Percentiles rank a stretch among this genome's conserved stretches.
Evolutionary conservation across 331 rosid genomes (phyloP).

Genomic region (Spiraea crenata): DNA sequence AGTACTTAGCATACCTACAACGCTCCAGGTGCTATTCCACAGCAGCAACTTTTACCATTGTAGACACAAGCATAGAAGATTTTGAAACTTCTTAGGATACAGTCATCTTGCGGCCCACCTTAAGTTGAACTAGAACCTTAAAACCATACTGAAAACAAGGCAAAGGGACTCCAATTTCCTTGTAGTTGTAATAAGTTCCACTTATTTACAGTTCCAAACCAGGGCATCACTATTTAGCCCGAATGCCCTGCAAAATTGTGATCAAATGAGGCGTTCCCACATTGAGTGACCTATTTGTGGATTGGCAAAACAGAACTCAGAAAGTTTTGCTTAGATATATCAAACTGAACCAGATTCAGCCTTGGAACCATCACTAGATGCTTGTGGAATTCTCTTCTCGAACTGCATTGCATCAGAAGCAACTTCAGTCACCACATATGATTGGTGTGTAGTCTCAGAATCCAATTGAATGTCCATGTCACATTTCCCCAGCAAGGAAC

Average conservation of each 20-base stretch:
- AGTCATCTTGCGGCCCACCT: slow-evolving; percentile 14
- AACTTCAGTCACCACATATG: slow-evolving; percentile 28
- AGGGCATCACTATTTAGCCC: slow-evolving; percentile 27
- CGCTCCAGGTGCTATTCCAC: background rate
- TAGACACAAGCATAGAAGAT: slow-evolving; percentile 30
- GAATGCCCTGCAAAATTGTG: slow-evolving; percentile 44
- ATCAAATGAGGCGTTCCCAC: slow-evolving; percentile 29
- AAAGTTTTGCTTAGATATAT: background rate
- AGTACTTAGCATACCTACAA: background rate
- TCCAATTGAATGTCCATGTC: slow-evolving; percentile 36
- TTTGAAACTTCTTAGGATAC: slow-evolving; percentile 32
- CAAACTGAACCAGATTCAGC: slow-evolving; percentile 32
- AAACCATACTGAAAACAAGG: slow-evolving; percentile 13
- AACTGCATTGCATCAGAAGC: slow-evolving; percentile 37
- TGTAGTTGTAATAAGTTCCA: slow-evolving; percentile 26
- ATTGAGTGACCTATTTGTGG: slow-evolving; percentile 12
- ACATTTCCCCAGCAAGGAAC: slow-evolving; percentile 35
- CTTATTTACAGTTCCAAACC: slow-evolving; percentile 37
- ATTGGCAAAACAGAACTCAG: slow-evolving; percentile 3
- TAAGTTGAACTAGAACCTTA: slow-evolving; percentile 7
- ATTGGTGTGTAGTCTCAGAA: slow-evolving; percentile 20
- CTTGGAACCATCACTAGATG: slow-evolving; percentile 37
- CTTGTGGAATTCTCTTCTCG: slow-evolving; percentile 35
- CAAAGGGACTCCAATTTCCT: slow-evolving; percentile 32
- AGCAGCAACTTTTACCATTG: slow-evolving; percentile 20